Evolutionary conservation across 1,139 yeast genomes (phyloP), one percentile per base, ranked within the genome.

Genomic region (Blastobotrys indianensis): DNA sequence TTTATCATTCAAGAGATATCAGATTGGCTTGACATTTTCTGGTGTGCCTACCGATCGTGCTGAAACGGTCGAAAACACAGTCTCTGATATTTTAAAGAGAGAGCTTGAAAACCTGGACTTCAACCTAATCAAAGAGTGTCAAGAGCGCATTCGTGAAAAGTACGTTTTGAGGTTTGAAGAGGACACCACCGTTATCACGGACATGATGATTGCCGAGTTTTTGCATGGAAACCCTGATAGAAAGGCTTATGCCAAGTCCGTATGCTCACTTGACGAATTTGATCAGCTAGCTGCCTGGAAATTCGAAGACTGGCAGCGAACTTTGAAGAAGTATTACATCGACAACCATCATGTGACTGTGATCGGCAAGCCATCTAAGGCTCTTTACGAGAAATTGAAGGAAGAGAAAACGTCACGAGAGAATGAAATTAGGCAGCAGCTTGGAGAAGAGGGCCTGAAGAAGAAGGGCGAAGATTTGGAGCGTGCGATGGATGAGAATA

Each of bases 1-100:
- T 0, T 92, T 84, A 55, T 65, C 62, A 39, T 88, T 75, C 62
- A 65, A 76, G 42, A 72, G 77, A 49, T 75, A 85, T 1, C 78
- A 77, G 7, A 65, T 85, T 32, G 77, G 77, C 54, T 63, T 88
- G 48, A 72, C 73, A 38, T 64, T 85, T 28, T 75, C 75, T 42
- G 94, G 94, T 46, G 94, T 92, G 11, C 96, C 97, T 1, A 75
- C 85, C 1, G 82, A 74, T 11, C 72, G 71, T 49, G 65, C 87
- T 10, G 63, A 68, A 4, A 74, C 69, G 13, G 77, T 85, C 1
- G 82, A 79, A 46, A 57, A 59, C 1, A 73, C 72, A 47, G 67
- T 83, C 12, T 66, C 82, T 34, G 65, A 69, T 4, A 64, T 86
- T 15, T 60, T 90, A 42, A 57, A 62, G 32, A 69, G 70, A 1